A percentile compares a stretch with the other conserved stretches of the same genome.
Evolutionary conservation across 768 basidiomycete species (phyloP).

Genomic region (Leucosporidium yakuticum): DNA sequence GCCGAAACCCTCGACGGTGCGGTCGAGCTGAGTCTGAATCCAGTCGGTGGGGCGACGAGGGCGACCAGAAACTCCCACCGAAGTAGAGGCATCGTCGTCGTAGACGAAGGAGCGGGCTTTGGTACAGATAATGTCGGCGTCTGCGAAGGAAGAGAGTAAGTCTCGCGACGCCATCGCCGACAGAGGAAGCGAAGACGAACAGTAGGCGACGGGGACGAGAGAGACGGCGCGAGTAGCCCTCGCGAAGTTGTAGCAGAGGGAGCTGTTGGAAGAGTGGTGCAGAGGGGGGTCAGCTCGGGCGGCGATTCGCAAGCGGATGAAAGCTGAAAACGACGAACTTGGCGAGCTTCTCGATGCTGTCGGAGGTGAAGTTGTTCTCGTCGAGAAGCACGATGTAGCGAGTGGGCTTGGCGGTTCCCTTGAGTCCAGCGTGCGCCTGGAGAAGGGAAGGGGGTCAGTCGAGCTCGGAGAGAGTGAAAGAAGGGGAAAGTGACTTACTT

Average conservation of each 20-base stretch:
- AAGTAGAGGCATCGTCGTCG: conserved; percentile 20
- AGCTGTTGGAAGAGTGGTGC: conserved; percentile 15
- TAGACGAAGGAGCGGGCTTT: conserved; percentile 30
- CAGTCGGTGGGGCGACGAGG: neutral
- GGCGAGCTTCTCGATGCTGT: conserved; percentile 27
- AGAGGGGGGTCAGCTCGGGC: no score
- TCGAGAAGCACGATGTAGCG: conserved; percentile 35
- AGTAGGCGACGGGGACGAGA: conserved; percentile 32
- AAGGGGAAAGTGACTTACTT: neutral
- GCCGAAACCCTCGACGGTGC: neutral
- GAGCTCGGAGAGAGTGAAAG: neutral
- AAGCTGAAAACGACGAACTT: conserved; percentile 7
- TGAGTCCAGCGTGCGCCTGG: conserved; percentile 35
- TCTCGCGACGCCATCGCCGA: neutral
- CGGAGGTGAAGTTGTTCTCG: conserved; percentile 29
- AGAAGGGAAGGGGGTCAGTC: conserved; percentile 3
- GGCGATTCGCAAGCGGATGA: neutral
- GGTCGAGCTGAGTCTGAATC: conserved; percentile 27
- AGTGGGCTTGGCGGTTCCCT: conserved; percentile 34
- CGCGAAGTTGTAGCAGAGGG: conserved; percentile 35
- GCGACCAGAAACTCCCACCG: neutral
- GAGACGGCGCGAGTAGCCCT: conserved; percentile 37
- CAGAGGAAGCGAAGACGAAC: neutral
- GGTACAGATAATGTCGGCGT: conserved; percentile 28
- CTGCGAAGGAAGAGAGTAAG: neutral